phyloP scores from a whole-genome alignment of 805 yeast species.

The Kluyveromyces wickerhamii region DNA sequence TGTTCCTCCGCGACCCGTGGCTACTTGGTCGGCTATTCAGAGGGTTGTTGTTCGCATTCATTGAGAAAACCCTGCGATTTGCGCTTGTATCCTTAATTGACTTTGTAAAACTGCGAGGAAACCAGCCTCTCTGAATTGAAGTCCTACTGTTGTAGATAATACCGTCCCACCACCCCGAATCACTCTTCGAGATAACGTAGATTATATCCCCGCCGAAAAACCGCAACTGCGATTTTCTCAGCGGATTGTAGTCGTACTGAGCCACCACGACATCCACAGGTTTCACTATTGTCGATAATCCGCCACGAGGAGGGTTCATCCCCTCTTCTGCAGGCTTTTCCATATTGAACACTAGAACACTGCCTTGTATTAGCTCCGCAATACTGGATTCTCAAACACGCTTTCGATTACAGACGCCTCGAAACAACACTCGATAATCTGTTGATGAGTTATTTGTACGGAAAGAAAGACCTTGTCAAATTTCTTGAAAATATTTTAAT shows the following conservation, averaged over 20 bases:
- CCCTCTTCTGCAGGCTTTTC: not conserved
- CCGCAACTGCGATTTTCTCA: slow-evolving; percentile 10
- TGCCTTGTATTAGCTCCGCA: too few relatives aligned
- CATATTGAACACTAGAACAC: too few relatives aligned
- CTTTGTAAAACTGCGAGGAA: slow-evolving; percentile 59
- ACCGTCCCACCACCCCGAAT: slow-evolving; percentile 88
- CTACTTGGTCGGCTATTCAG: not conserved
- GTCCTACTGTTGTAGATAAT: slow-evolving; percentile 27
- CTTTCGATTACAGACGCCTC: too few relatives aligned
- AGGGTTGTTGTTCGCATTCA: not conserved
- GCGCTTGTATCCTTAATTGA: slow-evolving; percentile 12
- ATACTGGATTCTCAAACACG: too few relatives aligned
- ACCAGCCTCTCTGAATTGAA: slow-evolving; percentile 66
- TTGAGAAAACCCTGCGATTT: not conserved
- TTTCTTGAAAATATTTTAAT: too few relatives aligned
- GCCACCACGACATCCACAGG: slow-evolving; percentile 20
- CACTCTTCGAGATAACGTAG: slow-evolving; percentile 56
- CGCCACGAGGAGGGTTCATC: not conserved
- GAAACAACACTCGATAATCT: too few relatives aligned
- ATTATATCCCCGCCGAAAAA: slow-evolving; percentile 50
- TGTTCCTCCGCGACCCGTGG: slow-evolving; percentile 4
- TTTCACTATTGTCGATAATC: not conserved
- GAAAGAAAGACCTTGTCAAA: too few relatives aligned
- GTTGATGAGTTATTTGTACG: too few relatives aligned
- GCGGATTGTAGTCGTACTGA: slow-evolving; percentile 11